Evolutionary conservation across 2,329 filamentous ascomycete genomes (phyloP), one percentile per base, ranked within the genome.

Genomic region (Hypoxylon sp.): DNA sequence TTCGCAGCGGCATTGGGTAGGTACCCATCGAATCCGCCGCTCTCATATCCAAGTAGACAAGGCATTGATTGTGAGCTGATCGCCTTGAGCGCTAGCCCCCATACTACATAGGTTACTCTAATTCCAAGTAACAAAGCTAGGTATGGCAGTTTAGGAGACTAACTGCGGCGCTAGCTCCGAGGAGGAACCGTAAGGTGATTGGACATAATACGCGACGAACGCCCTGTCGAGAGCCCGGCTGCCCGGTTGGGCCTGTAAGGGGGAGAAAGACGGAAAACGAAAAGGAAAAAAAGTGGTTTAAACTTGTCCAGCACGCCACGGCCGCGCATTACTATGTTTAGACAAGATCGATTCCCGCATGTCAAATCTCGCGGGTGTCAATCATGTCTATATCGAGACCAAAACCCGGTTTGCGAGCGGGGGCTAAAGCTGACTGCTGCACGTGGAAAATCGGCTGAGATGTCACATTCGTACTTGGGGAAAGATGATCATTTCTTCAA

Each of bases 361-460:
- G 49, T 15, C 49, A 8, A 52, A 52, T 24, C 26, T 52, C 41
- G 49, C 50, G 8, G 7, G 1, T 32, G 50, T 20, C 37, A 37
- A 53, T 53, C 50, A 6, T 44, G 37, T n/a, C 19, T 44, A 34
- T 19, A 62, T 62, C 52, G 4, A 34, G 51, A 34, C 34, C 34
- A n/a, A 39, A 3, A 26, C 53, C 57, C 53, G 20, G 48, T 24
- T 61, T 37, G 37, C 43, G 41, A 39, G 54, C 54, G 32, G 57
- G 57, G 62, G 44, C 47, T 24, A 51, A 24, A 46, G 51, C 47
- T 53, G 47, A 30, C 51, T 26, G 17, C 39, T 22, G 32, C 59
- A 65, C 62, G 55, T 65, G 62, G 58, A 61, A 48, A 59, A 41
- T 44, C 22, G 13, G 53, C 41, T 62, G 58, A 59, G 51, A 56